A percentile compares a stretch with the other conserved stretches of the same genome.
phyloP scores from a whole-genome alignment of 2,329 filamentous ascomycete genomes.

The Alternaria sp. region DNA sequence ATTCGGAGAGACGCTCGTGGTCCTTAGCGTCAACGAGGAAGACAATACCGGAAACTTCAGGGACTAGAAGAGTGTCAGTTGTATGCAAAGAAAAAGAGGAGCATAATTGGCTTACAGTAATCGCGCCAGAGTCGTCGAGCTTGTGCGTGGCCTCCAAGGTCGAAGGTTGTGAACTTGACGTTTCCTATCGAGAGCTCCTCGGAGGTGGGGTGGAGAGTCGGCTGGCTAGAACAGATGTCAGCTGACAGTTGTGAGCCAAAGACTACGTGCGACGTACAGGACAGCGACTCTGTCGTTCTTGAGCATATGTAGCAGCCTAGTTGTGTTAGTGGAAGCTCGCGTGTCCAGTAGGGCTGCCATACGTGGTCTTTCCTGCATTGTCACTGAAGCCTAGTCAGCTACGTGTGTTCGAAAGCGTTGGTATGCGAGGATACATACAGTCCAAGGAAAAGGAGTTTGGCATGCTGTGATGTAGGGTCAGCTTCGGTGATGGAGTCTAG shows the following conservation, averaged over 20 bases:
- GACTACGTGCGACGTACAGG: conserved; percentile 64
- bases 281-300: conserved; percentile 91
- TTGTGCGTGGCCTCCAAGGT: conserved; percentile 60
- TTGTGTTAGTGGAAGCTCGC: conserved; percentile 17
- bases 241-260: background rate
- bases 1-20: conserved; percentile 90
- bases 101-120: conserved; percentile 38
- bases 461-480: conserved; percentile 62
- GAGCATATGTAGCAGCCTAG: conserved; percentile 81
- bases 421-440: conserved; percentile 53
- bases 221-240: conserved; percentile 29
- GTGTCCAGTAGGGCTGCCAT: conserved; percentile 7
- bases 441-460: conserved; percentile 74
- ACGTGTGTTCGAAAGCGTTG: background rate
- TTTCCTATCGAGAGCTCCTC: conserved; percentile 60
- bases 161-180: conserved; percentile 91
- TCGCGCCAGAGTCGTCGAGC: conserved; percentile 52
- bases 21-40: conserved; percentile 99
- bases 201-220: conserved; percentile 67
- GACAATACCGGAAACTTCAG: conserved; percentile 74
- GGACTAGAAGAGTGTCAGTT: conserved; percentile 34
- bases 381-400: conserved; percentile 78
- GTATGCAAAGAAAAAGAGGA: background rate
- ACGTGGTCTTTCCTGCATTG: conserved; percentile 95
- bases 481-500: background rate